Conservation (phyloP, 129 eudicot species). For the Tagetes patula region DNA sequence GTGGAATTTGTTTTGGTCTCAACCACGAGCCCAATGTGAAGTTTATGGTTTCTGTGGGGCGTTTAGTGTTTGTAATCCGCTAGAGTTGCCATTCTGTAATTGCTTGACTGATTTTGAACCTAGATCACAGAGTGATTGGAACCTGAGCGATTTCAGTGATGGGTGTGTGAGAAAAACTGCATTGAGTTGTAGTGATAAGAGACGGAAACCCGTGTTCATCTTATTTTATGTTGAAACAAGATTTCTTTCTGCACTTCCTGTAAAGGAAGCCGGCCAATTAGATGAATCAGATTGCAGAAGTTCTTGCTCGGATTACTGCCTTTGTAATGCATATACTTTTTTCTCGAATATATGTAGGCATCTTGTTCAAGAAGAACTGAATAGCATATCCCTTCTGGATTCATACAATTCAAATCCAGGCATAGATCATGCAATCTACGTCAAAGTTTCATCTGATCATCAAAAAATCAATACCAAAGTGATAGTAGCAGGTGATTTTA, state of each 20-base stretch:
- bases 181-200: constrained; percentile 1
- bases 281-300: constrained; percentile 22
- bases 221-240: not conserved
- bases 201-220: not conserved
- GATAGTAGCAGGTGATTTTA: constrained; percentile 10
- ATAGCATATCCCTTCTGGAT: not conserved
- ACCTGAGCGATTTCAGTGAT: constrained; percentile 12
- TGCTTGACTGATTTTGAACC: constrained; percentile 41
- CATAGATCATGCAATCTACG: not conserved
- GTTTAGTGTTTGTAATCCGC: constrained; percentile 26
- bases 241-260: not conserved
- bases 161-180: constrained; percentile 37
- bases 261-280: not conserved
- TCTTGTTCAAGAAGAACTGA: constrained; percentile 2
- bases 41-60: constrained; percentile 36
- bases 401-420: not conserved
- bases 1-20: constrained; percentile 36
- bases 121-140: constrained; percentile 26
- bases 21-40: constrained; percentile 18
- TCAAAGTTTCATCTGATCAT: constrained; percentile 13
- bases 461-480: not conserved
- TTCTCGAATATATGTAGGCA: not conserved
- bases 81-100: not conserved
- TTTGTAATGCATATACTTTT: constrained; percentile 10
- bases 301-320: constrained; percentile 11